Evolutionary conservation across 2,329 filamentous ascomycete species (phyloP).

Genomic region (Fusarium anguioides): DNA sequence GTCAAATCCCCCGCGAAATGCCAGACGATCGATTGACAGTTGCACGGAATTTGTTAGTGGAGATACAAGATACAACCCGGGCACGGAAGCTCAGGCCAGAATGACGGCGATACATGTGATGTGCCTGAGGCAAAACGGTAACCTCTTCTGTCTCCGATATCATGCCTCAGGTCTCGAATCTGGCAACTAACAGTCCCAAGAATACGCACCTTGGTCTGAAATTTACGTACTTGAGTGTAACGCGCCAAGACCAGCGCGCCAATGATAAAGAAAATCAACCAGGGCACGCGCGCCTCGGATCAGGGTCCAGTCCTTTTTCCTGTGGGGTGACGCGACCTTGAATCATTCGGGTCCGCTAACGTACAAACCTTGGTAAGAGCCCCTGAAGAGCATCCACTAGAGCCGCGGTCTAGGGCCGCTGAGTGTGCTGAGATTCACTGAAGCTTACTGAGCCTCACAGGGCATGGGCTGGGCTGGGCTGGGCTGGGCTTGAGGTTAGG

Average conservation of each 20-base stretch:
- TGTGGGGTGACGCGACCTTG: conserved; percentile 36
- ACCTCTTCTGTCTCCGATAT: conserved; percentile 15
- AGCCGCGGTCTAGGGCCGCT: conserved; percentile 21
- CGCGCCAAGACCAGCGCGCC: conserved; percentile 13
- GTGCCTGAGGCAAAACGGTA: conserved; percentile 48
- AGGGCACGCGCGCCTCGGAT: conserved; percentile 24
- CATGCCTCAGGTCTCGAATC: conserved; percentile 39
- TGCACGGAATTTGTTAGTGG: conserved; percentile 20
- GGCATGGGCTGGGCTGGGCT: conserved; percentile 9
- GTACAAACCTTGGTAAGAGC: conserved; percentile 12
- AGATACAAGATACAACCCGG: too few species aligned
- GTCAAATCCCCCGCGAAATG: conserved; percentile 28
- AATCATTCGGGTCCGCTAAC: conserved; percentile 7
- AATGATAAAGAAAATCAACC: conserved; percentile 6
- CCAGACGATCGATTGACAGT: conserved; percentile 15
- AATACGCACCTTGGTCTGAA: conserved; percentile 41
- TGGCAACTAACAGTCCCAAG: neutral
- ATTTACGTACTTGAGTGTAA: conserved; percentile 34
- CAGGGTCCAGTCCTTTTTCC: conserved; percentile 34
- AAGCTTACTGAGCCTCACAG: conserved; percentile 33
- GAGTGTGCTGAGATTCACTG: conserved; percentile 27
- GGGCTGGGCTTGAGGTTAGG: too few species aligned
- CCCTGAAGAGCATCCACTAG: conserved; percentile 37
- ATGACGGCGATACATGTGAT: conserved; percentile 33
- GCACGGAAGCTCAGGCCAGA: conserved; percentile 37